Percentiles rank a stretch among this genome's conserved stretches.
These are phyloP conservation scores for Lipomyces sp. DNA, from an alignment of 805 yeast genomes.

Conservation along the genomic window DNA sequence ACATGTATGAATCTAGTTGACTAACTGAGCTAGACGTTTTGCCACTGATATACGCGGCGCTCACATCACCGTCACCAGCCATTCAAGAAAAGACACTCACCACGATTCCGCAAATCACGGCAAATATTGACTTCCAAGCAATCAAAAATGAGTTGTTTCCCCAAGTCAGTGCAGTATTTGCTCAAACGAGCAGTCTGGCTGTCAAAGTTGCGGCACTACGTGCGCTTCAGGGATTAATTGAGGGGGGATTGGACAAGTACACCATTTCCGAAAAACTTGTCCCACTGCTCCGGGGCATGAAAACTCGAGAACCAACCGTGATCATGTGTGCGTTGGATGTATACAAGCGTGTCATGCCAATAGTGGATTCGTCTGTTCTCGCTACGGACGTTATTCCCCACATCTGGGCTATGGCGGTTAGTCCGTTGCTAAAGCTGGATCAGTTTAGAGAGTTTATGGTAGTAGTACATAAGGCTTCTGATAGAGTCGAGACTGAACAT, in stretches of 20 bases:
- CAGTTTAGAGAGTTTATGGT: slow-evolving; percentile 52
- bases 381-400: slow-evolving; percentile 63
- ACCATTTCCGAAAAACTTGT: slow-evolving; percentile 76
- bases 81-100: slow-evolving; percentile 60
- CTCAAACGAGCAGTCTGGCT: slow-evolving; percentile 80
- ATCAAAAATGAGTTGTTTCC: slow-evolving; percentile 81
- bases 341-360: slow-evolving; percentile 45
- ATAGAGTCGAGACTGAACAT: slow-evolving; percentile 53
- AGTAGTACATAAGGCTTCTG: slow-evolving; percentile 51
- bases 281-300: slow-evolving; percentile 77
- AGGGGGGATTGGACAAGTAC: slow-evolving; percentile 69
- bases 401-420: slow-evolving; percentile 56
- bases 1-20: neutral
- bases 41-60: slow-evolving; percentile 49
- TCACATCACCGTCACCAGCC: slow-evolving; percentile 45
- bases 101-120: slow-evolving; percentile 51
- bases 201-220: slow-evolving; percentile 72
- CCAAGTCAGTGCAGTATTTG: slow-evolving; percentile 68
- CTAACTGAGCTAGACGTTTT: slow-evolving; percentile 46
- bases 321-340: slow-evolving; percentile 56
- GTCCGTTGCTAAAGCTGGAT: slow-evolving; percentile 50
- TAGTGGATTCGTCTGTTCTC: slow-evolving; percentile 55
- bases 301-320: slow-evolving; percentile 73
- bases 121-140: slow-evolving; percentile 65
- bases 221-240: slow-evolving; percentile 62